Percentiles rank a stretch among this genome's conserved stretches.
These are phyloP conservation scores for Yamadazyma atmosphaerica DNA, from an alignment of 1,139 yeast species.

Conservation along the genomic window DNA sequence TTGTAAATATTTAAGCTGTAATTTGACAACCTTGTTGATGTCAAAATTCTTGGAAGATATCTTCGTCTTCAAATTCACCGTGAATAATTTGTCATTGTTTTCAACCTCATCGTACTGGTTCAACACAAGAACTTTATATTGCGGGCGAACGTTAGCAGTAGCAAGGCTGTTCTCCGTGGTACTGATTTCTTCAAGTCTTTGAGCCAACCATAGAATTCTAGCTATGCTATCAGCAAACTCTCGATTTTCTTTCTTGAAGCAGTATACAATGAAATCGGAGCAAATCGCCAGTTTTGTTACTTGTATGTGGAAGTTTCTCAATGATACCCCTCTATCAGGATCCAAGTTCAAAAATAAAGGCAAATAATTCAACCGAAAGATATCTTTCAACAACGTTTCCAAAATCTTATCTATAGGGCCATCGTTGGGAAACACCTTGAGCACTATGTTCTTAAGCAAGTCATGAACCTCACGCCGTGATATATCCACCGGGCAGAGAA, in stretches of 20 bases:
- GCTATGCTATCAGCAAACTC: constrained; percentile 31
- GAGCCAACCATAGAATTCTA: constrained; percentile 57
- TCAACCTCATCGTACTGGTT: constrained; percentile 5
- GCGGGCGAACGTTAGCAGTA: neutral
- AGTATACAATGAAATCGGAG: constrained; percentile 69
- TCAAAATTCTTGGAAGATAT: constrained; percentile 13
- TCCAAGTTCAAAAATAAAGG: constrained; percentile 60
- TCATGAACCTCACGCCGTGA: constrained; percentile 35
- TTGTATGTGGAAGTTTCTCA: constrained; percentile 77
- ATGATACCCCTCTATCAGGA: constrained; percentile 66
- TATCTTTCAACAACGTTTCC: constrained; percentile 40
- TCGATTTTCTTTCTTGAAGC: constrained; percentile 37
- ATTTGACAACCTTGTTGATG: constrained; percentile 14
- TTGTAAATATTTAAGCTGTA: constrained; percentile 11
- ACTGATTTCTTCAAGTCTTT: constrained; percentile 27
- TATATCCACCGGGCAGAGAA: constrained; percentile 50
- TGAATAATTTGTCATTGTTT: constrained; percentile 6
- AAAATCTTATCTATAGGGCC: constrained; percentile 9
- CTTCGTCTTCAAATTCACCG: constrained; percentile 11
- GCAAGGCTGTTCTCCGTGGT: constrained; percentile 1
- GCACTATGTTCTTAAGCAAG: constrained; percentile 21
- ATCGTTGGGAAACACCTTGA: constrained; percentile 18
- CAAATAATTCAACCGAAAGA: constrained; percentile 40
- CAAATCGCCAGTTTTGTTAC: constrained; percentile 67
- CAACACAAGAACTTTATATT: constrained; percentile 20